A percentile compares a stretch with the other conserved stretches of the same genome.
Conservation (phyloP, 2,329 filamentous ascomycete genomes). For the Nothophaeocryptopus gaeumannii region DNA sequence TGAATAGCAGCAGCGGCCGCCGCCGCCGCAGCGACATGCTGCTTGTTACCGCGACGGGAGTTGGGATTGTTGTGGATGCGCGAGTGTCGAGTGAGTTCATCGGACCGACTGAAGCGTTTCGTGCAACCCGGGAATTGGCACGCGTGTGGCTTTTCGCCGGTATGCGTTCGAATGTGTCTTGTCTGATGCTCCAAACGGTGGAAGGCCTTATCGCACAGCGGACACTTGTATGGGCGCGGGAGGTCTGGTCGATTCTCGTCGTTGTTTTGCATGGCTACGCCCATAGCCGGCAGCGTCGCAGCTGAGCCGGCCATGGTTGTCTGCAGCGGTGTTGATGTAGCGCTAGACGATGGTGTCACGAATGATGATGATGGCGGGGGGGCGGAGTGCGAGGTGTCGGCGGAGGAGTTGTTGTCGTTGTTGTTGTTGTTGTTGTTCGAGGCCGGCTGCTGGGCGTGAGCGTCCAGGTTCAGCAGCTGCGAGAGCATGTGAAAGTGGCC, state of each 20-base stretch:
- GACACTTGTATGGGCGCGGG: slow-evolving; percentile 96
- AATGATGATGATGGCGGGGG: slow-evolving; percentile 7
- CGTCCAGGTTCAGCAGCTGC: slow-evolving; percentile 30
- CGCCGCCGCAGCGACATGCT: slow-evolving; percentile 59
- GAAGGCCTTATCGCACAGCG: slow-evolving; percentile 96
- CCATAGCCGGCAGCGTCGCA: slow-evolving; percentile 44
- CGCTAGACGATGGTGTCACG: slow-evolving; percentile 6
- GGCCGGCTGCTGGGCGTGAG: slow-evolving; percentile 23
- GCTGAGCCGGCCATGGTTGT: slow-evolving; percentile 43
- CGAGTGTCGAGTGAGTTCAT: slow-evolving; percentile 94
- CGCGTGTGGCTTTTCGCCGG: slow-evolving; percentile 94
- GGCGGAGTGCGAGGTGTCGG: slow-evolving; percentile 8
- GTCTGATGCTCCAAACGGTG: slow-evolving; percentile 95
- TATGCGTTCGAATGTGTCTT: slow-evolving; percentile 91
- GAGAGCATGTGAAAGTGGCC: slow-evolving; percentile 30
- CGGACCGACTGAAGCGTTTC: slow-evolving; percentile 93
- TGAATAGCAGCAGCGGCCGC: slow-evolving; percentile 51
- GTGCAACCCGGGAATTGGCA: slow-evolving; percentile 95
- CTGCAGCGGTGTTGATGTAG: slow-evolving; percentile 6
- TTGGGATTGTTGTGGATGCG: slow-evolving; percentile 99
- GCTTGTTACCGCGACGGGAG: slow-evolving; percentile 88
- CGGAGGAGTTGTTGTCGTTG: slow-evolving; percentile 5
- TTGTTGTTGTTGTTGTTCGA: slow-evolving; percentile 3
- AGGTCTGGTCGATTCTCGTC: slow-evolving; percentile 73
- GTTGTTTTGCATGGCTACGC: slow-evolving; percentile 62